Evolutionary conservation across 495 filamentous ascomycete species (phyloP), one percentile per base, ranked within the genome.

Genomic region (Annulohypoxylon maeteangense): DNA sequence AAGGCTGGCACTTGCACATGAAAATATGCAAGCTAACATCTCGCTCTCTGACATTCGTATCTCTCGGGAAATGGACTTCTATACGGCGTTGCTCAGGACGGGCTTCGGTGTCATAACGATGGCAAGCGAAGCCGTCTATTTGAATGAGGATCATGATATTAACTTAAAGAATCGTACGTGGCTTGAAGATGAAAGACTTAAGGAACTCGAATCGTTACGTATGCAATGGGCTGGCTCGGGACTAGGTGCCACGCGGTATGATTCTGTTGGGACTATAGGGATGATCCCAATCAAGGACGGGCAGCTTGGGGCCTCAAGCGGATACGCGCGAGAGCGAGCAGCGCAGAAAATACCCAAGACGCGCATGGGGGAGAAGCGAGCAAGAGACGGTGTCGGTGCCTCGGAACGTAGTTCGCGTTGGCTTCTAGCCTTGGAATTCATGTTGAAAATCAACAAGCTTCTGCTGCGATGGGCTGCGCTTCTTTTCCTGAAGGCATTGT

Each of bases 101-200:
- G 95, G 95, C 0, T 98, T 97, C 71, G 87, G 87, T 16, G 89
- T 93, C 36, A 86, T 98, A 53, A 97, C 93, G 0, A 93, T 95
- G 70, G 95, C 96, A 0, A 96, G 92, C 67, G 93, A 98, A 77
- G 95, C 95, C 0, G 96, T 98, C 0, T 99, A 96, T 75, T 84
- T 99, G 20, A 95, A 97, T 57, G 95, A 98, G 80, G 93, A 94
- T 11, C 86, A 86, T 27, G 81, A 82, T n/a, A 88, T 99, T 20
- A 87, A 87, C 53, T 82, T 97, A 8, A 87, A 89, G 38, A 82
- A 83, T n/a, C 89, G 90, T 82, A 98, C 96, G 0, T 99, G 95
- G 95, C 82, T 99, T 10, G 95, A 99, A 71, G 90, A 92, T 47
- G 93, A 97, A 45, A 86, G 93, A 22, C 79, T 89, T 7, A 82